Conservation (phyloP, 257 asterid species). For the Scutellaria baicalensis region DNA sequence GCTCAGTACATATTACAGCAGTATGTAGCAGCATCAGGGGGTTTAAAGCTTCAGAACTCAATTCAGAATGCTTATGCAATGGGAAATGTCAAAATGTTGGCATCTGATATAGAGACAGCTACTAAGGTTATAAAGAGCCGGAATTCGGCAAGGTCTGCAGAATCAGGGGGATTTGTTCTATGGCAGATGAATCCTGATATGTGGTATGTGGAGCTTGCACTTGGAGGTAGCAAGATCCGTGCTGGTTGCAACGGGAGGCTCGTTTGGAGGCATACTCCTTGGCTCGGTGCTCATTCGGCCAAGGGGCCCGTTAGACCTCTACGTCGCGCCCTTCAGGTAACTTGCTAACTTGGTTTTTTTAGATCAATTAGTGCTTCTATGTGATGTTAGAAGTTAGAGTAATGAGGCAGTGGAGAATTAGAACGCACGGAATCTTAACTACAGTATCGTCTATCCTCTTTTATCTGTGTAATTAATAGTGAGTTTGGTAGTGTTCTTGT, state of each 20-base stretch:
- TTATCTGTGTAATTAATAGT: too few species aligned
- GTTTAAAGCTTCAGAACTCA: slow-evolving; percentile 58
- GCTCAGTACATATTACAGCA: slow-evolving; percentile 87
- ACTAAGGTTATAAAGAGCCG: slow-evolving; percentile 60
- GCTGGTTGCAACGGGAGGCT: slow-evolving; percentile 79
- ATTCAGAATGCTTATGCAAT: slow-evolving; percentile 72
- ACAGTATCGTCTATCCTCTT: too few species aligned
- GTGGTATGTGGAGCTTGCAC: slow-evolving; percentile 85
- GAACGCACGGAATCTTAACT: too few species aligned
- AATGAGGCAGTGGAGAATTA: not conserved
- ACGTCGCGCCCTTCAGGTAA: slow-evolving; percentile 75
- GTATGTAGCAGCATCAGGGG: slow-evolving; percentile 73
- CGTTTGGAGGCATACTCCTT: slow-evolving; percentile 91
- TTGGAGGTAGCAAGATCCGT: slow-evolving; percentile 72
- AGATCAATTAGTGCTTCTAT: not conserved
- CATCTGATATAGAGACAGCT: slow-evolving; percentile 73
- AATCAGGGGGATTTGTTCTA: slow-evolving; percentile 67
- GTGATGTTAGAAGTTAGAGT: not conserved
- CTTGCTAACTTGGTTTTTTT: not conserved
- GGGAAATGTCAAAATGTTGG: slow-evolving; percentile 75
- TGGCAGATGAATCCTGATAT: slow-evolving; percentile 86
- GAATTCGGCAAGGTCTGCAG: slow-evolving; percentile 46
- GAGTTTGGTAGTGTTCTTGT: too few species aligned
- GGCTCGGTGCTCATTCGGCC: slow-evolving; percentile 91
- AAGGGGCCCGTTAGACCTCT: slow-evolving; percentile 81